Base-by-base conservation (phyloP, 306 rosid species). In the Arachis stenosperma region DNA sequence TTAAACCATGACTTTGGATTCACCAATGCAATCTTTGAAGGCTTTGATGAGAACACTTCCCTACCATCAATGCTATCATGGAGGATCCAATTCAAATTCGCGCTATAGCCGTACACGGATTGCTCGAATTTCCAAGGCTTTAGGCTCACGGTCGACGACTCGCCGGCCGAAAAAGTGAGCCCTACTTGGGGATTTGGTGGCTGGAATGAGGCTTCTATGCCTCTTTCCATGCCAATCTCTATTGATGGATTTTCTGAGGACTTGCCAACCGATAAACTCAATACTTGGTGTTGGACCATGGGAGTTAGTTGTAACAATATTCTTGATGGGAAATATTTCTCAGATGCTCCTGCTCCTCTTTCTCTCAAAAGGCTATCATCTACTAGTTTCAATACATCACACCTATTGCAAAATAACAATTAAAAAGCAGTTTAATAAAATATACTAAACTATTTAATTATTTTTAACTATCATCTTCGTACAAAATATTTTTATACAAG, bases 61-160 rank as follows among this genome's bases (percentile, higher is more conserved):
- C 80, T 88, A 1, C 98, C 97, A 43, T 89, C 84, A 50, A 66
- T 51, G 47, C 89, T 85, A 53, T 91, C 97, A 58, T 94, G 97
- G 30, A 91, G 95, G 62, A 84, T 84, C 99, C 99, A 89, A 11
- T 90, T 89, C 76, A 94, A 62, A 63, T 80, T 89, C n/a, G 90
- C 99, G 13, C 88, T 85, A 42, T 89, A 88, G 0, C 99, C 97
- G 3, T 88, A 42, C 11, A 87, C 94, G 0, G 91, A 84, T 82
- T 94, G 78, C 83, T 91, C 97, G 13, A 94, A 94, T 57, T 91
- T 94, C 99, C 97, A 94, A 0, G 99, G 95, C 82, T 83, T 94
- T 29, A 91, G 43, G 70, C 81, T 91, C 79, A 86, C 66, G 0
- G 87, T 88, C 37, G 79, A n/a, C 30, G 89, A 78, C 79, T 94